These are phyloP conservation scores for Talaromyces borbonicus DNA, from an alignment of 495 filamentous ascomycete species.

Conservation along the genomic window DNA sequence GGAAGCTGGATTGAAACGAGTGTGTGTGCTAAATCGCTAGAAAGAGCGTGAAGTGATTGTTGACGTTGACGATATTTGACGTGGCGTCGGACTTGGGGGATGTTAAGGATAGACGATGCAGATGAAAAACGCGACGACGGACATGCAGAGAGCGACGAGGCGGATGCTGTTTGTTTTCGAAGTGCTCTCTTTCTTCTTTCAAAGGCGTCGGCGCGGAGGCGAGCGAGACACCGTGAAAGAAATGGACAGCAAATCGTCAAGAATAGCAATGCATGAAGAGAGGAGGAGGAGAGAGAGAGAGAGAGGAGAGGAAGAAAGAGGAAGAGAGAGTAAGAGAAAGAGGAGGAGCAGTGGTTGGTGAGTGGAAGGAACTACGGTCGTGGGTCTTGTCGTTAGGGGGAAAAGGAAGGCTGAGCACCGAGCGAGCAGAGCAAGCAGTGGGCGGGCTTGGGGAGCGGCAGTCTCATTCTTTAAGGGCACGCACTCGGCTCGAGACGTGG, in stretches of 20 bases:
- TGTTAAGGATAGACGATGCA: conserved; percentile 1
- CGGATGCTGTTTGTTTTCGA: conserved; percentile 4
- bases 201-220: conserved; percentile 7
- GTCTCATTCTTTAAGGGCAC: not conserved
- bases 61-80: not conserved
- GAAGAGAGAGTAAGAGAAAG: not conserved
- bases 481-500: not conserved
- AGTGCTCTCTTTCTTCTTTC: conserved; percentile 2
- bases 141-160: not conserved
- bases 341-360: not conserved
- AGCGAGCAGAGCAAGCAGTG: not conserved
- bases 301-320: conserved; percentile 7
- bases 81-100: not conserved
- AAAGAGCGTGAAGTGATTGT: conserved; percentile 2
- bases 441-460: conserved; percentile 2
- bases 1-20: conserved; percentile 2
- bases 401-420: conserved; percentile 4
- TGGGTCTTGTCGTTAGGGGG: conserved; percentile 1
- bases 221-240: conserved; percentile 12
- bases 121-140: conserved; percentile 1
- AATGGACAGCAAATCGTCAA: conserved; percentile 23
- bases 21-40: not conserved
- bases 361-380: not conserved
- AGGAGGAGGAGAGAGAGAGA: conserved; percentile 18
- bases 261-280: conserved; percentile 14